These are phyloP conservation scores for Lunasporangiospora selenospora DNA, from an alignment of 192 early-diverging fungal species.

Conservation along the genomic window DNA sequence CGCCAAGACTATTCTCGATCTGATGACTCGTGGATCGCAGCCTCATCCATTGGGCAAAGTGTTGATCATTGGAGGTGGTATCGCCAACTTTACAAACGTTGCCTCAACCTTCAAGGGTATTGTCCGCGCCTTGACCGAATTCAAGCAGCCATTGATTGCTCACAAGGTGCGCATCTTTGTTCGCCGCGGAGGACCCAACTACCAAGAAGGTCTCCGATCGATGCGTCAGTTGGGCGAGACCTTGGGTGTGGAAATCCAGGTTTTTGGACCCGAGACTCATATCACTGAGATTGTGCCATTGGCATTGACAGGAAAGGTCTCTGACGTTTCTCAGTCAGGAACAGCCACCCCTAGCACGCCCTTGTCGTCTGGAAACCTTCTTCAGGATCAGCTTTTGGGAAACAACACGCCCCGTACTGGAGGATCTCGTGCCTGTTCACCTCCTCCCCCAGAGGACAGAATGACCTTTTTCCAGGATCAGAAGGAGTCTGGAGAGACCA, in stretches of 20 bases:
- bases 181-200: slow-evolving; percentile 98
- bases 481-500: slow-evolving; percentile 5
- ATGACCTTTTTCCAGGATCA: slow-evolving; percentile 57
- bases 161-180: slow-evolving; percentile 96
- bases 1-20: slow-evolving; percentile 96
- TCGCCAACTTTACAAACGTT: slow-evolving; percentile 99
- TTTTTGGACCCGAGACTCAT: slow-evolving; percentile 97
- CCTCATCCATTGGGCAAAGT: slow-evolving; percentile 92
- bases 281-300: slow-evolving; percentile 99
- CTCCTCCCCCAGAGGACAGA: slow-evolving; percentile 54
- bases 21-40: slow-evolving; percentile 90
- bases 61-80: slow-evolving; percentile 98
- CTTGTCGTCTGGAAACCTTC: slow-evolving; percentile 61
- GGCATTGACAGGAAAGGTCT: slow-evolving; percentile 77
- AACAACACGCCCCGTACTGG: slow-evolving; percentile 34
- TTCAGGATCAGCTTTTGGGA: slow-evolving; percentile 66
- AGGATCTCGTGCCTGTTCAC: slow-evolving; percentile 48
- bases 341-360: slow-evolving; percentile 49
- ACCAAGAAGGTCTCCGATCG: slow-evolving; percentile 96
- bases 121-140: slow-evolving; percentile 92
- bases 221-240: slow-evolving; percentile 94
- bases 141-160: slow-evolving; percentile 83
- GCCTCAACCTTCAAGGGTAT: slow-evolving; percentile 99
- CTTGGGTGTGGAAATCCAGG: slow-evolving; percentile 92
- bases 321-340: slow-evolving; percentile 51